Percentiles rank a stretch among this genome's conserved stretches.
phyloP scores from a whole-genome alignment of 2,329 filamentous ascomycete species.

The Verticillium nonalfalfae region DNA sequence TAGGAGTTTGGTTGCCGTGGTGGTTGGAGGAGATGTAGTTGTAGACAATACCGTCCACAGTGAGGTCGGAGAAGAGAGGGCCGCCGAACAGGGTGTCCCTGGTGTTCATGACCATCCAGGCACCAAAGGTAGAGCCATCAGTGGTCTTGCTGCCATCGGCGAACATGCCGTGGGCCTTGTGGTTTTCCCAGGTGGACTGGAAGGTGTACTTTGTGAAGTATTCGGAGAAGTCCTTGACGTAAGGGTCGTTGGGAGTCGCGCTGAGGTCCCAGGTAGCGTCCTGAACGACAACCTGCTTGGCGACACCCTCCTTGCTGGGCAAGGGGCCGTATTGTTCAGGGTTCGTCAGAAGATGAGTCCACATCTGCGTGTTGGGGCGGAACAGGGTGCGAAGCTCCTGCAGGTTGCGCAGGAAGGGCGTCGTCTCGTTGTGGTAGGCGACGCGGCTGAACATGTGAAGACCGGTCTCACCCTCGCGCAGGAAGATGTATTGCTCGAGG shows the following conservation, averaged over 20 bases:
- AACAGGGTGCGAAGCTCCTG: constrained; percentile 55
- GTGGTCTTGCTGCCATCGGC: constrained; percentile 27
- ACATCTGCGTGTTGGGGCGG: constrained; percentile 47
- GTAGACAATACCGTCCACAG: constrained; percentile 56
- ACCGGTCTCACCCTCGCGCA: constrained; percentile 54
- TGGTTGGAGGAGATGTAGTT: constrained; percentile 55
- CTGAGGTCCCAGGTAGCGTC: constrained; percentile 56
- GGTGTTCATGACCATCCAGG: constrained; percentile 56
- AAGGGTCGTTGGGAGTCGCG: constrained; percentile 43
- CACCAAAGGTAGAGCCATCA: constrained; percentile 45
- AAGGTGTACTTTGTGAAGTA: constrained; percentile 62
- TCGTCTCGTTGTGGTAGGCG: constrained; percentile 47
- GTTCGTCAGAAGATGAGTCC: constrained; percentile 52
- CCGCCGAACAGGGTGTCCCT: constrained; percentile 53
- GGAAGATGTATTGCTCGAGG: constrained; percentile 57
- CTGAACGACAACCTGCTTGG: constrained; percentile 42
- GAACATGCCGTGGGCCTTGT: constrained; percentile 44
- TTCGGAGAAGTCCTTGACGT: constrained; percentile 44
- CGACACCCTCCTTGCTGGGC: constrained; percentile 34
- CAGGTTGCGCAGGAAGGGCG: constrained; percentile 45
- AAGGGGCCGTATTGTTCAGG: constrained; percentile 44
- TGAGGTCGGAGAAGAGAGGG: constrained; percentile 51
- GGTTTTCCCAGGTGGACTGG: constrained; percentile 45
- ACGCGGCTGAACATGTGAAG: constrained; percentile 51
- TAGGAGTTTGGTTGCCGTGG: constrained; percentile 52